Conservation (phyloP, 345 rosid species). For the Litchi chinensis region DNA sequence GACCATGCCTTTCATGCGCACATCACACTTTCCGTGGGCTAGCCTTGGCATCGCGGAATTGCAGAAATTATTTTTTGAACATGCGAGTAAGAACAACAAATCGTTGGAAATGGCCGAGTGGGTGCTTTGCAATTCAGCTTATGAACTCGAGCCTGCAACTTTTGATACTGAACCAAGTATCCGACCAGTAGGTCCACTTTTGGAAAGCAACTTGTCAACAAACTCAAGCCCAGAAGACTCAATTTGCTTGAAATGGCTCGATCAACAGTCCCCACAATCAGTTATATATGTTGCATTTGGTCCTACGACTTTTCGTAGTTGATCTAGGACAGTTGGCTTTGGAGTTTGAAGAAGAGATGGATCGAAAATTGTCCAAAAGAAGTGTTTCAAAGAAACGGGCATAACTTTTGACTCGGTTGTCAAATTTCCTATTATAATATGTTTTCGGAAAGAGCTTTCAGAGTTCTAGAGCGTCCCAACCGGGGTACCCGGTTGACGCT, state of each 20-base stretch:
- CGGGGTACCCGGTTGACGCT: no score
- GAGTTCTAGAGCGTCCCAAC: no score
- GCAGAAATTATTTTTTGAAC: background rate
- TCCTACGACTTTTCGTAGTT: background rate
- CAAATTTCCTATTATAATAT: no score
- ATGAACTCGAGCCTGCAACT: slow-evolving; percentile 7
- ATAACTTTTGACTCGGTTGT: no score
- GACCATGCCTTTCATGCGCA: background rate
- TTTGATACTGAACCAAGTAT: background rate
- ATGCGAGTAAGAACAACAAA: background rate
- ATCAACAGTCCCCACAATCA: slow-evolving; percentile 2
- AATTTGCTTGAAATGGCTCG: slow-evolving; percentile 13
- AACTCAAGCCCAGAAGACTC: background rate
- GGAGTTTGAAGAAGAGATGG: no score
- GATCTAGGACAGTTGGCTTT: no score
- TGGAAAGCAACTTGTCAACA: background rate
- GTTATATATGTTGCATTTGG: slow-evolving; percentile 11
- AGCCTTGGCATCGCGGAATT: background rate
- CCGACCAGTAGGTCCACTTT: slow-evolving; percentile 11
- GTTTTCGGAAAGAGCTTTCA: no score
- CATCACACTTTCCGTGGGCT: slow-evolving; percentile 4
- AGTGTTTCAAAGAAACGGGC: no score
- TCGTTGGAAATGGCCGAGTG: background rate
- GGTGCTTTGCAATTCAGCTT: slow-evolving; percentile 10
- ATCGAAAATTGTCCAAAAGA: no score